Evolutionary conservation across 2,329 filamentous ascomycete species (phyloP), one percentile per base, ranked within the genome.

Genomic region (Clonostachys sp.): DNA sequence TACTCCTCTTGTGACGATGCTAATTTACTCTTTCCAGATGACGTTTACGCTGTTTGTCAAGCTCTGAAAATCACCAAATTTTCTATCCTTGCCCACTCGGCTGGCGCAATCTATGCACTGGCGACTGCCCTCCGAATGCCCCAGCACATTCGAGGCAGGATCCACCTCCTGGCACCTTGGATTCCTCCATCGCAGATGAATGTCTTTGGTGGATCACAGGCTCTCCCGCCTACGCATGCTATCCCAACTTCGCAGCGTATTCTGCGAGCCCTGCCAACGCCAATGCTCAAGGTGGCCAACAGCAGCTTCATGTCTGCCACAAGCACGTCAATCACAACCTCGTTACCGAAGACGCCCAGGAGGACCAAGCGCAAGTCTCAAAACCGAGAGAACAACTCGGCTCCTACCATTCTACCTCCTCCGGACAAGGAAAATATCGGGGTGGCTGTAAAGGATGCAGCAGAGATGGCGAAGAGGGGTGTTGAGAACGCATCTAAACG

Each of bases 91-190:
- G 94, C 94, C 3, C 94, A 99, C 65, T 97, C 92, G 1, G 94
- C 94, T 1, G 94, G 94, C 14, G 92, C 94, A n/a, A 95, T 99
- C 45, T 99, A 99, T 61, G 94, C 94, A 3, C 79, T 99, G 16
- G 94, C 94, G 0, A 97, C 94, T 1, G 94, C 94, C 0, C 75
- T 99, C 41, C 88, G 94, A 41, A 95, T 99, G 81, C 94, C 94
- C 5, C 91, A 96, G 58, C 89, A 96, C 60, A 95, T 99, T 51
- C 86, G 91, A 6, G 94, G 94, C 17, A 86, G 90, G 46, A 94
- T 99, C 47, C 94, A 99, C 65, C 80, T 99, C 3, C 78, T 99
- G 9, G 92, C 94, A 1, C 94, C 94, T 0, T 96, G 91, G 94
- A 97, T 99, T 42, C 94, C 94, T 2, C 94, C 94, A 0, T 97